A percentile compares a stretch with the other conserved stretches of the same genome.
Evolutionary conservation across 2,329 filamentous ascomycete genomes (phyloP).

Genomic region (Rhynchosporium agropyri): DNA sequence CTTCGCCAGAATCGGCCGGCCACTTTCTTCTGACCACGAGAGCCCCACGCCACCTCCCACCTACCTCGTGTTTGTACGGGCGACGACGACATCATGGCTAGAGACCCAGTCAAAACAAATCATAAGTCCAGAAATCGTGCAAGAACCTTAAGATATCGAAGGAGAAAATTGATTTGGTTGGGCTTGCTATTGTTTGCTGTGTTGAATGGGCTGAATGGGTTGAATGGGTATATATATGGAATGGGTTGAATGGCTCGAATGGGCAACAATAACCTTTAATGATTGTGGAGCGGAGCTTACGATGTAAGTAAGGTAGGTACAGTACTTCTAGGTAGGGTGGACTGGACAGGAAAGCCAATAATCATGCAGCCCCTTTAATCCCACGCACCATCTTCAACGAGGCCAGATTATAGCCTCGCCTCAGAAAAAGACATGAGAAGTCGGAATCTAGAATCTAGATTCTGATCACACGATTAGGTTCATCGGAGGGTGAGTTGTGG

Average conservation of each 20-base stretch:
- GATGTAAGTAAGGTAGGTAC: too few relatives aligned
- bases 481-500: background rate
- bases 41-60: too few relatives aligned
- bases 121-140: too few relatives aligned
- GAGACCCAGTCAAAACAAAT: too few relatives aligned
- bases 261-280: too few relatives aligned
- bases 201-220: too few relatives aligned
- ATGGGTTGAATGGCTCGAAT: background rate
- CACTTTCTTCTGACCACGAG: too few relatives aligned
- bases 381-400: conserved; percentile 4
- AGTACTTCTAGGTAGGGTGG: too few relatives aligned
- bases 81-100: background rate
- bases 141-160: background rate
- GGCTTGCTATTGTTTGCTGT: conserved; percentile 6
- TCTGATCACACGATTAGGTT: conserved; percentile 2
- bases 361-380: background rate
- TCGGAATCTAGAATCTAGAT: background rate
- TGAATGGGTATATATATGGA: background rate
- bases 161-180: background rate
- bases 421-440: background rate
- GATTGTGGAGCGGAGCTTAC: too few relatives aligned
- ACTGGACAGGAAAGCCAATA: too few relatives aligned
- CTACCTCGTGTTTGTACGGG: background rate
- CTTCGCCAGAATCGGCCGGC: too few relatives aligned
- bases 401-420: conserved; percentile 18